Evolutionary conservation across 2,329 filamentous ascomycete species (phyloP).

Genomic region (Colletotrichum australisinense): DNA sequence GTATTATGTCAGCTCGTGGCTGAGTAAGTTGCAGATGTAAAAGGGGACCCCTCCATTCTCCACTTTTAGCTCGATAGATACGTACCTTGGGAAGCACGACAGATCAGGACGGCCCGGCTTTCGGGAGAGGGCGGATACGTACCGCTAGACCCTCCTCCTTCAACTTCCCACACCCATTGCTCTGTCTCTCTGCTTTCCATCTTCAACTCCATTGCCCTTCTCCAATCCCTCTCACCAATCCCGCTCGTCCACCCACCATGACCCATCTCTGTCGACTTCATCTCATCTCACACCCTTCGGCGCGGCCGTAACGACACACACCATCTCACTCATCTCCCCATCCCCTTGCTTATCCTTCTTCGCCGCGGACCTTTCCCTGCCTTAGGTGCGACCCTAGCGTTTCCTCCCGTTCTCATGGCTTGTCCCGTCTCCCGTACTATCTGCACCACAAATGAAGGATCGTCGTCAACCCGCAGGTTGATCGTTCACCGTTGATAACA

Average conservation of each 20-base stretch:
- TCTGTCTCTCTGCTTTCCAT: not conserved
- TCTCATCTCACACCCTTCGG: constrained; percentile 26
- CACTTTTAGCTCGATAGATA: not conserved
- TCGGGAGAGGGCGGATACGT: not conserved
- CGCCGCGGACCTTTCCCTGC: not conserved
- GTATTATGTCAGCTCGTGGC: constrained; percentile 12
- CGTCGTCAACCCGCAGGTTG: constrained; percentile 33
- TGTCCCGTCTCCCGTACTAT: constrained; percentile 24
- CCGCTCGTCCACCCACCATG: not conserved
- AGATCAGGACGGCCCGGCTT: constrained; percentile 5
- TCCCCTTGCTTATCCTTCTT: constrained; percentile 7
- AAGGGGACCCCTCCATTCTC: not conserved
- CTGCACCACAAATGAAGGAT: constrained; percentile 33
- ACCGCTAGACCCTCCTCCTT: not conserved
- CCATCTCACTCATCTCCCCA: constrained; percentile 2
- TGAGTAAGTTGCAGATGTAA: constrained; percentile 1
- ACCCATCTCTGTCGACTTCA: not conserved
- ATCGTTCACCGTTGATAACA: constrained; percentile 34
- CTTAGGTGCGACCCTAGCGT: constrained; percentile 21
- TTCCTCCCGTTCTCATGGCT: constrained; percentile 4
- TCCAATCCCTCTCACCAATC: not conserved
- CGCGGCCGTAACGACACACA: constrained; percentile 8
- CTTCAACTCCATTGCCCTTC: not conserved
- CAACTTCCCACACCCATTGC: too few species aligned
- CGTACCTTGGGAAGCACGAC: not conserved